Evolutionary conservation across 352 stramenopile genomes (phyloP).

Genomic region (Pythium graminicola): DNA sequence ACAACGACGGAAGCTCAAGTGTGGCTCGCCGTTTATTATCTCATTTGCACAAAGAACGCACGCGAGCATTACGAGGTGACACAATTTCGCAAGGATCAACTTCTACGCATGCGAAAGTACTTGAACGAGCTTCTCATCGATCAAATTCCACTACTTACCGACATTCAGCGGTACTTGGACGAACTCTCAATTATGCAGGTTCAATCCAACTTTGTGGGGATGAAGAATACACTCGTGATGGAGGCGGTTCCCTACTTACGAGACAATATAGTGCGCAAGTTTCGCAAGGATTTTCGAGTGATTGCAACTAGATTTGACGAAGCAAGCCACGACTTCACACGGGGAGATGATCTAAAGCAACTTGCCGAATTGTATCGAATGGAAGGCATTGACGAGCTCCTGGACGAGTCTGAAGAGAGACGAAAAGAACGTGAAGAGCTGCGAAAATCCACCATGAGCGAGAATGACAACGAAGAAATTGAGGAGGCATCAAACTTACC

Average conservation of each 20-base stretch:
- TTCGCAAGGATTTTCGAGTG: conserved; percentile 26
- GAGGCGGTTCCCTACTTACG: conserved; percentile 70
- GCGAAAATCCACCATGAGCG: neutral
- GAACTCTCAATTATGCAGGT: conserved; percentile 92
- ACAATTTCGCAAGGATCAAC: conserved; percentile 89
- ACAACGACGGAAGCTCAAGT: conserved; percentile 92
- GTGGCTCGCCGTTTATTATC: conserved; percentile 94
- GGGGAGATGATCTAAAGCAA: conserved; percentile 53
- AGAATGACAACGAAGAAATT: conserved; percentile 8
- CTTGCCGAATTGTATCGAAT: conserved; percentile 76
- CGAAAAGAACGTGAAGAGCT: conserved; percentile 8
- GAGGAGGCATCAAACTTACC: too few species aligned
- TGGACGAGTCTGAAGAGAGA: conserved; percentile 34
- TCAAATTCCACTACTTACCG: conserved; percentile 91
- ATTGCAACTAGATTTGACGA: conserved; percentile 49
- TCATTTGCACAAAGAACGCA: conserved; percentile 88
- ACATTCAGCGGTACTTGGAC: conserved; percentile 93
- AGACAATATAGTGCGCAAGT: conserved; percentile 42
- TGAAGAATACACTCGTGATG: conserved; percentile 62
- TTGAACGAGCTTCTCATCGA: conserved; percentile 93
- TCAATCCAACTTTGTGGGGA: conserved; percentile 9
- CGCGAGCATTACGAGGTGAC: conserved; percentile 94
- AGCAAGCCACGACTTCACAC: conserved; percentile 33
- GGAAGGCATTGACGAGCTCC: conserved; percentile 68
- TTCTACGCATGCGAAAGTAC: conserved; percentile 93